Evolutionary conservation across 148 eudicot species (phyloP).

Genomic region (Selenicereus undatus): DNA sequence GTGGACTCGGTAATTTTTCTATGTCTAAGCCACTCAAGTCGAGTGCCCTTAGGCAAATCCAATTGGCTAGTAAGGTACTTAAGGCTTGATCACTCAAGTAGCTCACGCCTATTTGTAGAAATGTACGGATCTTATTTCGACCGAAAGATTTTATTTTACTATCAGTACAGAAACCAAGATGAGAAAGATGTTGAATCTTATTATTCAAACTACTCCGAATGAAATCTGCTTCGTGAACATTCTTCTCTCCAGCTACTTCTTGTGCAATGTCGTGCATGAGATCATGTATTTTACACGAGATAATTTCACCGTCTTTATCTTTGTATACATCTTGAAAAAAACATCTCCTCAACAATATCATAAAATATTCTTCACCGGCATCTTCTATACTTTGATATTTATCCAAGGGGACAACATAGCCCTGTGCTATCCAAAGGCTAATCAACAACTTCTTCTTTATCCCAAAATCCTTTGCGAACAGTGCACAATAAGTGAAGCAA

Average conservation of each 20-base stretch:
- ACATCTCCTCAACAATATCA: background rate
- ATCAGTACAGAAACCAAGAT: background rate
- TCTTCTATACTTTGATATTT: constrained; percentile 13
- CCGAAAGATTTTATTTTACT: no score
- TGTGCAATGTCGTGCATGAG: no score
- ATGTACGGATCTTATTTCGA: background rate
- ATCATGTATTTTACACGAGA: no score
- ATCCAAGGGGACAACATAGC: background rate
- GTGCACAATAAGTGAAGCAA: constrained; percentile 12
- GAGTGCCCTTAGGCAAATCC: background rate
- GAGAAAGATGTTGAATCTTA: background rate
- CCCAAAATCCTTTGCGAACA: background rate
- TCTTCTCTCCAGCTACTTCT: background rate
- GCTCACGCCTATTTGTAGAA: background rate
- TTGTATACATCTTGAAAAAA: background rate
- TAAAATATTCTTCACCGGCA: background rate
- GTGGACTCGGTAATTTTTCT: background rate
- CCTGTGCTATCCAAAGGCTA: background rate
- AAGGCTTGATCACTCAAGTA: background rate
- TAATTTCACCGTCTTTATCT: background rate
- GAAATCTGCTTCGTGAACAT: background rate
- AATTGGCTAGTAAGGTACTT: background rate
- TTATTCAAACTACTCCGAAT: background rate
- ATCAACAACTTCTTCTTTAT: background rate
- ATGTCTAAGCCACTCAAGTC: background rate